Conservation (phyloP, 2,329 filamentous ascomycete species). For the Ophiostoma triangulosporum region DNA sequence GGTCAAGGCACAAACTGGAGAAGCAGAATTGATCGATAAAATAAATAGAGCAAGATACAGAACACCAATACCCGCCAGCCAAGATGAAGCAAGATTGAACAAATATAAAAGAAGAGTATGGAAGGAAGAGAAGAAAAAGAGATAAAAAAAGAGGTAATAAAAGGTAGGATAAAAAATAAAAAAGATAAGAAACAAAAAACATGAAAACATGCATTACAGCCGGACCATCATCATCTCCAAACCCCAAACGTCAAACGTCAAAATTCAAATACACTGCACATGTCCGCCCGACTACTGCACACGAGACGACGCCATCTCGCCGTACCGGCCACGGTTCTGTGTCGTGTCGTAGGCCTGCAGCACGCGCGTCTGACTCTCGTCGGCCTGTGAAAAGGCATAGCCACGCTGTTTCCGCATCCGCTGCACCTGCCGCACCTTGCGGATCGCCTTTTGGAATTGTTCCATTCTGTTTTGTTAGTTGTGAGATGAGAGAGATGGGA, state of each 20-base stretch:
- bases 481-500: no score
- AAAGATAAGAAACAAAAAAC: neutral
- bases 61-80: no score
- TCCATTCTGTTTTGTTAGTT: slow-evolving; percentile 60
- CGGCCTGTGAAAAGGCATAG: slow-evolving; percentile 94
- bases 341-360: slow-evolving; percentile 98
- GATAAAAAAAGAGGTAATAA: neutral
- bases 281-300: slow-evolving; percentile 3
- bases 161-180: neutral
- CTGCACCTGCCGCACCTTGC: slow-evolving; percentile 95
- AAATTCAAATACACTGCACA: neutral
- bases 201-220: neutral
- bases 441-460: slow-evolving; percentile 98
- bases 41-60: no score
- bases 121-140: neutral
- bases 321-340: slow-evolving; percentile 76
- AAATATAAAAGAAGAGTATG: no score
- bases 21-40: no score
- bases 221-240: neutral
- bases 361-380: slow-evolving; percentile 89
- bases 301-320: slow-evolving; percentile 61
- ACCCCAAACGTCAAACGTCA: neutral
- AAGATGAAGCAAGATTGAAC: no score
- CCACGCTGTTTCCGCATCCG: slow-evolving; percentile 98
- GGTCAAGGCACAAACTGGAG: no score